Percentiles rank a stretch among this genome's conserved stretches.
phyloP scores from a whole-genome alignment of 2,329 filamentous ascomycete species.

The Cercospora berteroae region DNA sequence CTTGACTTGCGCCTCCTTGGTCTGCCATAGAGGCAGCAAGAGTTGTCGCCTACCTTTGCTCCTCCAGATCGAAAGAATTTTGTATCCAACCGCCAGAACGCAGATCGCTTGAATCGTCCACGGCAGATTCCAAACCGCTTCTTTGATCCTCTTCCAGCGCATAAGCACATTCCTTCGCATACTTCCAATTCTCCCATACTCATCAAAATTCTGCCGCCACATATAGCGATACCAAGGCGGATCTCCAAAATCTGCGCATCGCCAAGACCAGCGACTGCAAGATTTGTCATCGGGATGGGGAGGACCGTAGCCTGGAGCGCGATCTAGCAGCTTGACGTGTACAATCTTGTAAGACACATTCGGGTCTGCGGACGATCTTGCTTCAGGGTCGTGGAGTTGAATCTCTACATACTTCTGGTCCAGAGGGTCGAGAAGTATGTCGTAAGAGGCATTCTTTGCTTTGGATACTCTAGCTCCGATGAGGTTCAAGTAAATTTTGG shows the following conservation, averaged over 20 bases:
- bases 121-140: not conserved
- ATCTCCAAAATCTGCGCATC: conserved; percentile 20
- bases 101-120: not conserved
- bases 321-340: conserved; percentile 1
- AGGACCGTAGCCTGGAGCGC: conserved; percentile 2
- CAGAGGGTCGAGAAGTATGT: conserved; percentile 9
- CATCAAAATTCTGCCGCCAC: conserved; percentile 18
- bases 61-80: not conserved
- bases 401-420: conserved; percentile 14
- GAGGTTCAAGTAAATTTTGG: conserved; percentile 15
- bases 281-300: conserved; percentile 11
- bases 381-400: not conserved
- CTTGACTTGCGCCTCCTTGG: not conserved
- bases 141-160: not conserved
- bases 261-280: conserved; percentile 18
- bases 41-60: not conserved
- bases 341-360: not conserved
- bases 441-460: not conserved
- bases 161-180: conserved; percentile 10
- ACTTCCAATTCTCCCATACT: conserved; percentile 17
- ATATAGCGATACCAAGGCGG: conserved; percentile 20
- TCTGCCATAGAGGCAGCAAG: not conserved
- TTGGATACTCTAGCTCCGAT: conserved; percentile 4
- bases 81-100: not conserved
- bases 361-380: conserved; percentile 1